Evolutionary conservation across 805 yeast species (phyloP).

Genomic region (Ogataea nonfermentans): DNA sequence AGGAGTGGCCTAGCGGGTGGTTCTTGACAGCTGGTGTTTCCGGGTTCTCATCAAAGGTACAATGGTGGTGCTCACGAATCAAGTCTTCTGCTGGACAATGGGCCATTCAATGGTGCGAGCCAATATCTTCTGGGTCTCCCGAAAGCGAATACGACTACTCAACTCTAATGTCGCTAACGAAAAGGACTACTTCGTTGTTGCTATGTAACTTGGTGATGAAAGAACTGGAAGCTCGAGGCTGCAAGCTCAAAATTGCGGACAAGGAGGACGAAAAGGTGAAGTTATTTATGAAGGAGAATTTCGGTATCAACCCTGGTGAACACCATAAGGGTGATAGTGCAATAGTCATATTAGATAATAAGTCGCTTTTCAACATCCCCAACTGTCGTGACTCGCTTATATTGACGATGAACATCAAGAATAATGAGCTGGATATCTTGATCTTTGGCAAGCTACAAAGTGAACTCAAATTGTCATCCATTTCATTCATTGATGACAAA

Average conservation of each 20-base stretch:
- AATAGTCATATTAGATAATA: slow-evolving; percentile 35
- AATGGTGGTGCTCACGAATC: slow-evolving; percentile 55
- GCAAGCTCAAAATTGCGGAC: slow-evolving; percentile 36
- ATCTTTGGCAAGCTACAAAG: slow-evolving; percentile 34
- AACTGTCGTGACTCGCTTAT: slow-evolving; percentile 36
- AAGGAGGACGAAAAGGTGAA: slow-evolving; percentile 20
- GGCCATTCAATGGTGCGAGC: slow-evolving; percentile 51
- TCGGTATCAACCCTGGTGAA: slow-evolving; percentile 24
- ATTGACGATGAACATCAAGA: slow-evolving; percentile 30
- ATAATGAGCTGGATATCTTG: slow-evolving; percentile 31
- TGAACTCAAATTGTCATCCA: slow-evolving; percentile 26
- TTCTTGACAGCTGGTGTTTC: slow-evolving; percentile 42
- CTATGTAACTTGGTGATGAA: slow-evolving; percentile 52
- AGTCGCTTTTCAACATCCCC: slow-evolving; percentile 36
- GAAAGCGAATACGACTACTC: slow-evolving; percentile 27
- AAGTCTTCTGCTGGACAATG: slow-evolving; percentile 51
- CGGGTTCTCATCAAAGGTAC: slow-evolving; percentile 36
- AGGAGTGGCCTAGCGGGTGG: slow-evolving; percentile 59
- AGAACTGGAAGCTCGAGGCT: slow-evolving; percentile 42
- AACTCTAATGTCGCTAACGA: slow-evolving; percentile 41
- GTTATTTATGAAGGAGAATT: slow-evolving; percentile 27
- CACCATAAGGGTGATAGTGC: slow-evolving; percentile 29
- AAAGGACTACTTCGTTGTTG: slow-evolving; percentile 45
- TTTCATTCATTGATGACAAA: slow-evolving; percentile 28
- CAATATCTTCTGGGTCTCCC: slow-evolving; percentile 17